A percentile compares a stretch with the other conserved stretches of the same genome.
Conservation (phyloP, 2,329 filamentous ascomycete species). For the Fusarium tricinctum region DNA sequence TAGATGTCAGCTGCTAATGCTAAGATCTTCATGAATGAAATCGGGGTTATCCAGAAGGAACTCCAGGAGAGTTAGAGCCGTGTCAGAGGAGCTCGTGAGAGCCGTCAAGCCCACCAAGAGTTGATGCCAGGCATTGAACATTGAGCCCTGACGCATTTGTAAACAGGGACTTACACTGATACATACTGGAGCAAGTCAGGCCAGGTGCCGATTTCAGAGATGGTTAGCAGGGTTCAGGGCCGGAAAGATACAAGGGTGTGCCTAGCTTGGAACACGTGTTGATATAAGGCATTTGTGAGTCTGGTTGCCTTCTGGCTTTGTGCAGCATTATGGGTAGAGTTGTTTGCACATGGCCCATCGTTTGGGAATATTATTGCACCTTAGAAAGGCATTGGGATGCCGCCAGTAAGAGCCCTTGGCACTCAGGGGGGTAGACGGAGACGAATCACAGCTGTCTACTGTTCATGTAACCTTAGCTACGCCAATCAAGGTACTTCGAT, state of each 20-base stretch:
- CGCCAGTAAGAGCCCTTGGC: constrained; percentile 19
- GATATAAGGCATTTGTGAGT: constrained; percentile 27
- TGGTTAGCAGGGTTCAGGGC: constrained; percentile 20
- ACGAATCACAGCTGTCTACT: constrained; percentile 34
- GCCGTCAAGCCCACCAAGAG: constrained; percentile 28
- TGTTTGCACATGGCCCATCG: constrained; percentile 39
- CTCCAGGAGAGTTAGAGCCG: constrained; percentile 57
- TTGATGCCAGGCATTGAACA: constrained; percentile 16
- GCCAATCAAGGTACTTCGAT: constrained; percentile 40
- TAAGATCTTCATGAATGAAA: constrained; percentile 65
- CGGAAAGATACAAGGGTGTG: constrained; percentile 37
- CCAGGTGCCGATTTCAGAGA: constrained; percentile 19
- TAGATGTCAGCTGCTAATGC: constrained; percentile 69
- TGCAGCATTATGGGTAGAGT: constrained; percentile 43
- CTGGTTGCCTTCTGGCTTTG: constrained; percentile 21
- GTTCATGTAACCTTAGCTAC: constrained; percentile 40
- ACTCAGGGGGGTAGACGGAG: constrained; percentile 22
- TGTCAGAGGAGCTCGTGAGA: constrained; percentile 20
- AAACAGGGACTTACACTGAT: constrained; percentile 28
- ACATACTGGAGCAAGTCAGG: constrained; percentile 21
- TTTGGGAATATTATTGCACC: constrained; percentile 29
- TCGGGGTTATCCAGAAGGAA: constrained; percentile 65
- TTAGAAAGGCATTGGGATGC: constrained; percentile 22
- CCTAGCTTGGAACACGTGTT: constrained; percentile 41
- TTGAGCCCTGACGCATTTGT: constrained; percentile 18